phyloP scores from a whole-genome alignment of 75 land plant species.

The Adiantum capillusveneris region DNA sequence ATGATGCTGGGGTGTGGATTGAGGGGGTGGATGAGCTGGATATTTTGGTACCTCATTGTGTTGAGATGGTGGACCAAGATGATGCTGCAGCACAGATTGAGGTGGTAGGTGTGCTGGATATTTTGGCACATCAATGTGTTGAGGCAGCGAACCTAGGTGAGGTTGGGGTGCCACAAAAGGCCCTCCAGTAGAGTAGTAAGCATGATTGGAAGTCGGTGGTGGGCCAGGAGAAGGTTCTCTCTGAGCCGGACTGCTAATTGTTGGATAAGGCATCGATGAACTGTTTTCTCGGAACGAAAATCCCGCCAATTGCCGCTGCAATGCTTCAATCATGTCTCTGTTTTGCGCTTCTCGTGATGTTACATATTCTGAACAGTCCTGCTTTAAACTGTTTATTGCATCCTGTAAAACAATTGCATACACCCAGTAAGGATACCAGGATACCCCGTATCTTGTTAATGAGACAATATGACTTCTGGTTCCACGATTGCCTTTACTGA shows the following conservation, averaged over 20 bases:
- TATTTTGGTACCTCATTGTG: too few relatives aligned
- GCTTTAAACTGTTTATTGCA: conserved; percentile 87
- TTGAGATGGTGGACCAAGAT: too few relatives aligned
- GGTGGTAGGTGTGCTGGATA: too few relatives aligned
- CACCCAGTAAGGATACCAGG: not conserved
- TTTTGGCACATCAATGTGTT: too few relatives aligned
- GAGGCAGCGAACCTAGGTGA: too few relatives aligned
- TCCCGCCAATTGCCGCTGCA: conserved; percentile 85
- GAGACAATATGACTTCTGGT: not conserved
- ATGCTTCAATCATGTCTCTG: conserved; percentile 92
- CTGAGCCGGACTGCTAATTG: not conserved
- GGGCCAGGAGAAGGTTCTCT: too few relatives aligned
- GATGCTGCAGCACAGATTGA: too few relatives aligned
- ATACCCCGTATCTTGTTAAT: not conserved
- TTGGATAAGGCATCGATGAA: conserved; percentile 3
- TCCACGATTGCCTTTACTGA: not conserved
- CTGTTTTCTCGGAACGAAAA: conserved; percentile 57
- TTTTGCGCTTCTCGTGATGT: conserved; percentile 92
- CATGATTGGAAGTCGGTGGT: too few relatives aligned
- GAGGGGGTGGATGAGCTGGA: too few relatives aligned
- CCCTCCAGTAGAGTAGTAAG: too few relatives aligned
- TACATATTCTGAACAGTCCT: conserved; percentile 91
- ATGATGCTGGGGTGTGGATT: too few relatives aligned
- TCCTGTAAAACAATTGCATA: conserved; percentile 48
- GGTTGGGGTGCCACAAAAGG: too few relatives aligned